Base-by-base conservation (phyloP, 2,329 filamentous ascomycete genomes). In the Penicillium sp. region DNA sequence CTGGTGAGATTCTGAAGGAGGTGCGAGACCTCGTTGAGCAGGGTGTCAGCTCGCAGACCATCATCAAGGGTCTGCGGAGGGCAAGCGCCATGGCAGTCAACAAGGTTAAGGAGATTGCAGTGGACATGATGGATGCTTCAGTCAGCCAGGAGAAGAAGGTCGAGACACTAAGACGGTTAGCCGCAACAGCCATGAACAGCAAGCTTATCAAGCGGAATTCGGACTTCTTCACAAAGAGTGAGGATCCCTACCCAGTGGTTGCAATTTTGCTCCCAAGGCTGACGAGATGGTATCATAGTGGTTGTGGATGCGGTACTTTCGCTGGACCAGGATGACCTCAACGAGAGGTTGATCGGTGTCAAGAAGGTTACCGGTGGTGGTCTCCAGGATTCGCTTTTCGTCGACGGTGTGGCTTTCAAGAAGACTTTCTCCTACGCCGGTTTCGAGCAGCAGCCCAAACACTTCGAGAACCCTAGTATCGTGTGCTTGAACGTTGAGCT, bases 361-460 rank as follows among this genome's bases (percentile, higher is more conserved):
- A 98, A 98, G 80, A 97, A 96, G 77, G 90, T 98, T 56, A 91
- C 89, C 34, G 93, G 93, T 65, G 93, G 93, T 69, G 95, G 88
- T 33, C 81, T 98, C 29, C 93, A 95, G 64, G 93, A 97, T 56
- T 96, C 91, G 2, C 81, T 95, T 35, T 97, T 97, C 72, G 86
- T 98, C 67, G 93, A 97, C 70, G 93, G 93, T 66, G 93, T 98
- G 55, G 91, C 93, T 32, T 98, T 98, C 79, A 97, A 97, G 78
- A 98, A 98, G 82, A 98, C 93, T 5, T 98, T 98, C 72, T 90
- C 91, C 45, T 98, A 98, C 68, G 93, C 93, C 61, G 93, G 93
- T 67, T 98, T 98, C 74, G 93, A 98, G 75, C 93, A 98, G 75
- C 93, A 98, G 75, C 93, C 93, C 59, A 98, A 98, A 75, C 84